Evolutionary conservation across 176 grass and related monocot genomes (phyloP).

Genomic region (Triticum aestivum): IWGSC_CS_RefSeq_v2.1 NC_057800.1:729356201-729356700

Average conservation of each 20-base stretch:
- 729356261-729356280: background rate
- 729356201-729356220: no score
- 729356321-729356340: background rate
- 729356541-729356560: slow-evolving; percentile 42
- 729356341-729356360: background rate
- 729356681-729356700: no score
- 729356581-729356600: no score
- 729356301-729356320: background rate
- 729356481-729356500: no score
- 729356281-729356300: background rate
- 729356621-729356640: no score
- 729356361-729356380: background rate
- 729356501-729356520: no score
- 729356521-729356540: slow-evolving; percentile 19
- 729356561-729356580: no score
- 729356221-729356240: background rate
- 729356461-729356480: no score
- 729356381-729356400: background rate
- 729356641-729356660: no score
- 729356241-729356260: background rate
- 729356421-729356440: background rate
- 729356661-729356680: no score
- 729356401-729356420: background rate
- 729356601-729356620: no score
- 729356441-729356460: background rate